Percentiles rank a stretch among this genome's conserved stretches.
Evolutionary conservation across 139 green algal genomes (phyloP).

Genomic region (Chlamydomonas incerta): DNA sequence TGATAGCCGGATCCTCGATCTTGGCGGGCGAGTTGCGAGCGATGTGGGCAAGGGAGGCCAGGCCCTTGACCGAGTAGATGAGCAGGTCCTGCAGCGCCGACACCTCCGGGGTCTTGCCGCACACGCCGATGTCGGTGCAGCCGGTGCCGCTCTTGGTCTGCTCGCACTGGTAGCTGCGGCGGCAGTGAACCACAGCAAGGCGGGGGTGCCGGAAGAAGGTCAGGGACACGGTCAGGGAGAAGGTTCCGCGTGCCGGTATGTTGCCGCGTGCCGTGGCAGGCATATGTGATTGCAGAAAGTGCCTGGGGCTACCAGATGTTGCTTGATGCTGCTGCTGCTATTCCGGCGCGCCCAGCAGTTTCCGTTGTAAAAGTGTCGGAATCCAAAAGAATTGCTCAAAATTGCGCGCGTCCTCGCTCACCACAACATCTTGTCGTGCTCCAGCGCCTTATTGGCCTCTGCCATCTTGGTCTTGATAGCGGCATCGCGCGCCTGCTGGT

Average conservation of each 20-base stretch:
- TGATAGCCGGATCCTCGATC: slow-evolving; percentile 44
- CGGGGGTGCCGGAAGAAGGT: no score
- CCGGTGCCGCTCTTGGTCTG: slow-evolving; percentile 71
- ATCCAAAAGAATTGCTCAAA: not conserved
- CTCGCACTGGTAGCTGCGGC: slow-evolving; percentile 56
- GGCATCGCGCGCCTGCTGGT: not conserved
- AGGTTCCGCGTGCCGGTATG: no score
- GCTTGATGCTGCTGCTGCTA: no score
- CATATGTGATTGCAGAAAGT: no score
- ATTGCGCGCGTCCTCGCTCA: slow-evolving; percentile 1
- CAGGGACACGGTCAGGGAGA: no score
- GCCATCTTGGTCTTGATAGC: not conserved
- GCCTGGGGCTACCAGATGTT: no score
- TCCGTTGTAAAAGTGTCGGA: not conserved
- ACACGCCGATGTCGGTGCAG: slow-evolving; percentile 61
- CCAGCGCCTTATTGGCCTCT: not conserved
- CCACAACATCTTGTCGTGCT: slow-evolving; percentile 25
- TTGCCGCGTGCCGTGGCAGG: no score
- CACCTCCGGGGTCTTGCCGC: slow-evolving; percentile 74
- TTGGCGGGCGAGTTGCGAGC: slow-evolving; percentile 11
- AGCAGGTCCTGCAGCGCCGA: slow-evolving; percentile 73
- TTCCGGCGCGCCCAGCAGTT: no score
- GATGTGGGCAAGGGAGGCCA: slow-evolving; percentile 16
- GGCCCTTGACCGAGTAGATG: slow-evolving; percentile 58
- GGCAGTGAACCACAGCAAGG: no score